These are phyloP conservation scores for Cymbopogon citratus DNA, from an alignment of 176 grass and related monocot species.

Conservation along the genomic window DNA sequence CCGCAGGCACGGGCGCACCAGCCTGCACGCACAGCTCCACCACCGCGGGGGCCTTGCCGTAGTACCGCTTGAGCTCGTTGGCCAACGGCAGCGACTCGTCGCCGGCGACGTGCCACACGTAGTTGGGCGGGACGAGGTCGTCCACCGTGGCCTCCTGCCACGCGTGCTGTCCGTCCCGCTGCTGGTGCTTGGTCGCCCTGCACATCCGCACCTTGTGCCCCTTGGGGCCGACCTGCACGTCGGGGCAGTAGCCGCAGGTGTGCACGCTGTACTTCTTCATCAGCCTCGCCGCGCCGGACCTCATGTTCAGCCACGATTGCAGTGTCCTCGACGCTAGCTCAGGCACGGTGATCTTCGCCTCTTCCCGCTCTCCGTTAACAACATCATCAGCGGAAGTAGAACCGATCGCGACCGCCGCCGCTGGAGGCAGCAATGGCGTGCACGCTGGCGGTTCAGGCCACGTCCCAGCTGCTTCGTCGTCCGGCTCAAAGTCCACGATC, in stretches of 20 bases:
- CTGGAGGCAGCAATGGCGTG: neutral
- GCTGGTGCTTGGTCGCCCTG: constrained; percentile 65
- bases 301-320: constrained; percentile 48
- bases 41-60: constrained; percentile 61
- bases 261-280: constrained; percentile 54
- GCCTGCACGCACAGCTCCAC: constrained; percentile 57
- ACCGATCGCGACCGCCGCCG: no score
- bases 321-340: constrained; percentile 42
- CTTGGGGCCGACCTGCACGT: constrained; percentile 72
- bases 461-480: neutral
- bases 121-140: constrained; percentile 53
- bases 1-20: constrained; percentile 33
- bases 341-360: neutral
- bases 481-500: constrained; percentile 58
- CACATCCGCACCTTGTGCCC: constrained; percentile 76
- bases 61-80: constrained; percentile 76
- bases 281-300: constrained; percentile 38
- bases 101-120: constrained; percentile 51
- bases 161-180: constrained; percentile 54
- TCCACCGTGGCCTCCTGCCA: constrained; percentile 71
- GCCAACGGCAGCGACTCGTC: neutral
- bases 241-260: constrained; percentile 72
- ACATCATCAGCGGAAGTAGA: neutral
- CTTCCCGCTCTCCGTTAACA: neutral
- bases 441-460: neutral